Evolutionary conservation across 106 monocot genomes (phyloP).

Genomic region (Phalaenopsis aphrodite): DNA sequence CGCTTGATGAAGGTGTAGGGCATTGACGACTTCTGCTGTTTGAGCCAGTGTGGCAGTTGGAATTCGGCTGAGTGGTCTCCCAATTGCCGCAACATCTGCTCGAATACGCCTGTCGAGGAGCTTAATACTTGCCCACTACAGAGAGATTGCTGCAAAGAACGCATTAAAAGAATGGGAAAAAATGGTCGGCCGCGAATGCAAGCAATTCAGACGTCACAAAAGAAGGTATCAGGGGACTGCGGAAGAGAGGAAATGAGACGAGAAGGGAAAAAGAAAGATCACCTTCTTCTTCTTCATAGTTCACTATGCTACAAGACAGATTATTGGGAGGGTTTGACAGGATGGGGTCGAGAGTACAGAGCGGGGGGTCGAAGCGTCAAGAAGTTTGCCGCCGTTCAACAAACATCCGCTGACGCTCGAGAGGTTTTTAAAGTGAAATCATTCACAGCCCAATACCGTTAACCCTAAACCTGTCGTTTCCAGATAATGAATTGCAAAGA

Average conservation of each 20-base stretch:
- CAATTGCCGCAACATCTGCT: constrained; percentile 20
- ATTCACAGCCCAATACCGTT: not conserved
- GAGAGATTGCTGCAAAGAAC: not conserved
- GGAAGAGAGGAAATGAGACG: not conserved
- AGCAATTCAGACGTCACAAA: not conserved
- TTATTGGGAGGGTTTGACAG: not conserved
- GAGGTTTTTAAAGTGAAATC: not conserved
- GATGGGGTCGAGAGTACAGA: not conserved
- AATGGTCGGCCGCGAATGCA: not conserved
- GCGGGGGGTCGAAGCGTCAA: not conserved
- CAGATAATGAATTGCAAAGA: too few relatives aligned
- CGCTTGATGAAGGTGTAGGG: constrained; percentile 32
- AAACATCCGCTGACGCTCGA: not conserved
- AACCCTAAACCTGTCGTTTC: too few relatives aligned
- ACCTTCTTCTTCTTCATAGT: not conserved
- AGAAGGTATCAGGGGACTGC: not conserved
- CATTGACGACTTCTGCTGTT: constrained; percentile 20
- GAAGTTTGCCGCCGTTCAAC: not conserved
- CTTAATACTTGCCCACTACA: not conserved
- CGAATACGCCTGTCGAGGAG: constrained; percentile 4
- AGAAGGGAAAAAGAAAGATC: not conserved
- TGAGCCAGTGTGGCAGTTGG: constrained; percentile 33
- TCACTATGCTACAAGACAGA: not conserved
- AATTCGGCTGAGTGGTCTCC: constrained; percentile 27
- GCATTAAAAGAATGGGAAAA: not conserved